phyloP scores from a whole-genome alignment of 495 filamentous ascomycete genomes.

The Penicillium macrosclerotiorum region DNA sequence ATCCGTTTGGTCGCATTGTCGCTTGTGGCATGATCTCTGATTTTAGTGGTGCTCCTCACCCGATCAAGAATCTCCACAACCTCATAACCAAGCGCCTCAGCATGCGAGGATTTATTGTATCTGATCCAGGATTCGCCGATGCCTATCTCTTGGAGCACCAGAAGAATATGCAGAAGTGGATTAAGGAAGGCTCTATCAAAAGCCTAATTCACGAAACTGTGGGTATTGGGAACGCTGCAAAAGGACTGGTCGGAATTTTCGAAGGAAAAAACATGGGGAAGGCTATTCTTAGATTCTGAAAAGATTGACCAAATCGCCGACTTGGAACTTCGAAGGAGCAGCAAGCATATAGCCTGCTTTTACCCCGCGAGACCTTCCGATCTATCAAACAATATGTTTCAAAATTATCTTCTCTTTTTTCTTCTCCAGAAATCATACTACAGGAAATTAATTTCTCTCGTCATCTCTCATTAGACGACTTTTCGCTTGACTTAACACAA shows the following conservation, averaged over 20 bases:
- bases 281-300: conserved; percentile 71
- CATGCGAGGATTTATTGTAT: conserved; percentile 78
- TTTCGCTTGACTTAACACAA: no score
- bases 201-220: conserved; percentile 65
- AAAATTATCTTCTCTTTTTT: no score
- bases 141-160: conserved; percentile 75
- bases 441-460: neutral
- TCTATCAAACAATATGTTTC: no score
- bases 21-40: conserved; percentile 71
- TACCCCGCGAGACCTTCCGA: no score
- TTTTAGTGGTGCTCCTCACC: conserved; percentile 71
- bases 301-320: no score
- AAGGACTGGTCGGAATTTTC: conserved; percentile 85
- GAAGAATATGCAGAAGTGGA: conserved; percentile 78
- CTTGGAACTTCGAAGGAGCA: neutral
- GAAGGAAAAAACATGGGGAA: conserved; percentile 91
- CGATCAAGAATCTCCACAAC: conserved; percentile 61
- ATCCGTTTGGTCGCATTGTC: conserved; percentile 67
- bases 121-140: conserved; percentile 62
- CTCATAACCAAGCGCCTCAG: conserved; percentile 57
- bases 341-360: no score
- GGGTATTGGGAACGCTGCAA: conserved; percentile 78
- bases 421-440: conserved; percentile 15
- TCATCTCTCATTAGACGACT: no score
- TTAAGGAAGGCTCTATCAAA: conserved; percentile 78